These are phyloP conservation scores for Russula emetica DNA, from an alignment of 768 basidiomycete genomes.

Conservation along the genomic window DNA sequence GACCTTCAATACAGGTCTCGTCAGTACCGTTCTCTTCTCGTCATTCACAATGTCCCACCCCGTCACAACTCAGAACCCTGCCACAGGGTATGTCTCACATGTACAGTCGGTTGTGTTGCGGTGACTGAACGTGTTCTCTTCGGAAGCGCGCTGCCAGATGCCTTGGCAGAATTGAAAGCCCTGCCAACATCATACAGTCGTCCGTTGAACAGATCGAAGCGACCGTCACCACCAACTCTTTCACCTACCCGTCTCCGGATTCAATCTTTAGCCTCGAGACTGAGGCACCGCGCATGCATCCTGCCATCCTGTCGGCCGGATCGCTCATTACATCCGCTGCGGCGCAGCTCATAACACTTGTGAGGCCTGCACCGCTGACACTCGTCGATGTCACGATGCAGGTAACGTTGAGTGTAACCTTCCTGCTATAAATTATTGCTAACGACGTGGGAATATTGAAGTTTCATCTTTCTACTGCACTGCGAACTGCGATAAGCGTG, in stretches of 20 bases:
- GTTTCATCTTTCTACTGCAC: constrained; percentile 3
- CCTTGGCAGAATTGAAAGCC: background rate
- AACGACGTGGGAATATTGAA: background rate
- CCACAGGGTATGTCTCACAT: background rate
- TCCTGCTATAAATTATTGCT: background rate
- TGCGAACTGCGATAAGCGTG: background rate
- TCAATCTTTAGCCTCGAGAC: constrained; percentile 1
- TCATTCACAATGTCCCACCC: too few species aligned
- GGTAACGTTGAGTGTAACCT: background rate
- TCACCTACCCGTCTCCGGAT: constrained; percentile 2
- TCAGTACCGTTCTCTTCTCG: too few species aligned
- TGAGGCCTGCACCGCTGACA: constrained; percentile 5
- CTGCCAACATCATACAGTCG: constrained; percentile 10
- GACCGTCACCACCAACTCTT: background rate
- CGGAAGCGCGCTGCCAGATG: background rate
- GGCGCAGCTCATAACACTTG: constrained; percentile 7
- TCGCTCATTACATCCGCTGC: constrained; percentile 17
- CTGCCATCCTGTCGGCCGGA: constrained; percentile 3
- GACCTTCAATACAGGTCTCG: too few species aligned
- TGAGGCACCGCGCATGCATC: constrained; percentile 7
- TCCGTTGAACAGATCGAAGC: constrained; percentile 7
- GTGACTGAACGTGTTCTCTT: background rate
- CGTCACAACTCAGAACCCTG: background rate
- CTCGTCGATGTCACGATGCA: constrained; percentile 8
- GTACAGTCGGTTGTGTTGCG: background rate